Evolutionary conservation across 768 basidiomycete genomes (phyloP).

Genomic region (Amanita polypyramis): DNA sequence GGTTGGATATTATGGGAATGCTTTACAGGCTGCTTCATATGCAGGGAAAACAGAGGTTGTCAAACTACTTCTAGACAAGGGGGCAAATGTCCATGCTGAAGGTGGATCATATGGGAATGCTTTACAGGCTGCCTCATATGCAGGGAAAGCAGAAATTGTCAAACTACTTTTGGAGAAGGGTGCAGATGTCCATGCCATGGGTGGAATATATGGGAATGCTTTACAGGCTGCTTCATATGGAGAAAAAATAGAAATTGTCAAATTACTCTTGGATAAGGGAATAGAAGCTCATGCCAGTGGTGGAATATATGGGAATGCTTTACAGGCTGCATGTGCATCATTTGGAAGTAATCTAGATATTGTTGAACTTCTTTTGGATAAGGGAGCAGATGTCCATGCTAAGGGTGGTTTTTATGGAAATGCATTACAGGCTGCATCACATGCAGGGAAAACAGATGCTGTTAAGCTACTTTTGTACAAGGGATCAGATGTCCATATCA

Average conservation of each 20-base stretch:
- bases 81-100: neutral
- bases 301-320: neutral
- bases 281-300: neutral
- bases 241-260: neutral
- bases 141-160: too few species aligned
- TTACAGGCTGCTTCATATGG: too few species aligned
- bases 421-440: neutral
- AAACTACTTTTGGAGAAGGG: too few species aligned
- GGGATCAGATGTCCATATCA: too few species aligned
- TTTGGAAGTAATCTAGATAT: too few species aligned
- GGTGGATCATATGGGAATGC: too few species aligned
- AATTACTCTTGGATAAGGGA: neutral
- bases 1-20: neutral
- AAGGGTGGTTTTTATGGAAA: neutral
- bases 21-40: neutral
- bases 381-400: neutral
- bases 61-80: neutral
- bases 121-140: too few species aligned
- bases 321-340: neutral
- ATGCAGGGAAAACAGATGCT: neutral
- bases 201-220: too few species aligned
- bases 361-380: neutral
- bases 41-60: neutral
- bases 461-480: neutral
- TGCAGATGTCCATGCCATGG: too few species aligned